Base-by-base conservation (phyloP, 2,329 filamentous ascomycete species). In the Sarocladium kiliense region DNA sequence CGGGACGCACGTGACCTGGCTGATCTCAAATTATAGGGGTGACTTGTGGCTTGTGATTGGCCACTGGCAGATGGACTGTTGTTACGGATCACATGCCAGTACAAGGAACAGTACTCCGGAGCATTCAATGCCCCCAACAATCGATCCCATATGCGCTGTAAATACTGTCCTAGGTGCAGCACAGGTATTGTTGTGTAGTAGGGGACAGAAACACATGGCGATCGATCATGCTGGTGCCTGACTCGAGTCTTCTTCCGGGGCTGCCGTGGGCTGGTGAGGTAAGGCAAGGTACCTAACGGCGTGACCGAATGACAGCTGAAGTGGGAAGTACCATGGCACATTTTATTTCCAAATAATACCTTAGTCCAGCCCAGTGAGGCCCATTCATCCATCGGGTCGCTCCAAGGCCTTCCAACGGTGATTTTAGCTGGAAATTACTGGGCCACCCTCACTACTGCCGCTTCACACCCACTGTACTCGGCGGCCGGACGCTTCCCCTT, bases 401-500 rank as follows among this genome's bases (percentile, higher is more conserved):
- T n/a, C 12, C 12, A 47, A 47, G 44, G 18, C 41, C 21, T 25
- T 10, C 18, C 11, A 30, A 18, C 27, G 44, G 18, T 27, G 9
- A 30, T 30, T 47, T 30, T 47, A 30, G 44, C 5, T 30, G 27
- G n/a, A 47, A 47, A 47, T 47, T 47, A 47, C 18, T 47, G 44
- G 44, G 44, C 44, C 23, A 16, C 44, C 39, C 9, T 21, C 19
- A 23, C 39, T 44, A 23, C 6, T n/a, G 12, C 30, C 6, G 30
- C 7, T 32, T 32, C 30, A 32, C 30, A 51, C 27, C 47, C 47
- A 51, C 26, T 51, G 47, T 36, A 51, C 30, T 51, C 26, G 26
- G 26, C 47, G n/a, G 6, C 26, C 47, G n/a, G 47, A 51, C 12
- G 18, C 47, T 51, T 51, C 47, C 47, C 47, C 47, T 51, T 51